Conservation (phyloP, 371 early-diverging fungal genomes). For the Mucor circinelloides region DNA sequence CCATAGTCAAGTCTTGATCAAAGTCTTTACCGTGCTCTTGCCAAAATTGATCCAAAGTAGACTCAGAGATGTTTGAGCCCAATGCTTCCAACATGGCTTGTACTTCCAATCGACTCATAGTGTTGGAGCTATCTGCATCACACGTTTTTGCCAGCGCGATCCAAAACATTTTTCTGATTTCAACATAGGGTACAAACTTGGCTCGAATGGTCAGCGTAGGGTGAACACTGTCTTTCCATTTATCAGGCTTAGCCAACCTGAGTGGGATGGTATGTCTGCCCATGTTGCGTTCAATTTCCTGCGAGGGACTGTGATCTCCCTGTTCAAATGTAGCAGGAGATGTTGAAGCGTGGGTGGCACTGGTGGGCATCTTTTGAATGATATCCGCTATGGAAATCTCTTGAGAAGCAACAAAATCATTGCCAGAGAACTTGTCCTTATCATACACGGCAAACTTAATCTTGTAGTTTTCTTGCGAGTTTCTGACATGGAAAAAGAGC, state of each 20-base stretch:
- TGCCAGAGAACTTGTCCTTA: slow-evolving; percentile 74
- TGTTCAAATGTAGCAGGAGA: neutral
- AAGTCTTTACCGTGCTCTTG: slow-evolving; percentile 57
- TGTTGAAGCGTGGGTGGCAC: neutral
- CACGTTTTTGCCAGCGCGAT: slow-evolving; percentile 67
- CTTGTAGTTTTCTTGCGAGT: slow-evolving; percentile 57
- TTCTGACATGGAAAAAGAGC: slow-evolving; percentile 67
- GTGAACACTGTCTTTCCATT: slow-evolving; percentile 42
- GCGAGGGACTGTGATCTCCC: slow-evolving; percentile 8
- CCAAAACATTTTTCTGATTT: slow-evolving; percentile 78
- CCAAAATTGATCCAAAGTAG: slow-evolving; percentile 71
- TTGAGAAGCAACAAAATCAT: slow-evolving; percentile 70
- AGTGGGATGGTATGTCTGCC: slow-evolving; percentile 42
- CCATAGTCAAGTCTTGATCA: slow-evolving; percentile 66
- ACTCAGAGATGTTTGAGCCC: slow-evolving; percentile 72
- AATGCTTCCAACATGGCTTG: slow-evolving; percentile 78
- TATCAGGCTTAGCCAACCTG: slow-evolving; percentile 33
- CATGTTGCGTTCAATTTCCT: slow-evolving; percentile 54
- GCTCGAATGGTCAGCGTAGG: slow-evolving; percentile 57
- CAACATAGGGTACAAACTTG: slow-evolving; percentile 66
- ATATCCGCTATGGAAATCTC: slow-evolving; percentile 49
- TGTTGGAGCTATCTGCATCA: slow-evolving; percentile 59
- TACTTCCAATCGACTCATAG: slow-evolving; percentile 62
- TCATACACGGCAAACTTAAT: slow-evolving; percentile 78
- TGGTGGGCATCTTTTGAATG: slow-evolving; percentile 22